Evolutionary conservation across 192 early-diverging fungal species (phyloP).

Genomic region (Umbelopsis vinacea): DNA sequence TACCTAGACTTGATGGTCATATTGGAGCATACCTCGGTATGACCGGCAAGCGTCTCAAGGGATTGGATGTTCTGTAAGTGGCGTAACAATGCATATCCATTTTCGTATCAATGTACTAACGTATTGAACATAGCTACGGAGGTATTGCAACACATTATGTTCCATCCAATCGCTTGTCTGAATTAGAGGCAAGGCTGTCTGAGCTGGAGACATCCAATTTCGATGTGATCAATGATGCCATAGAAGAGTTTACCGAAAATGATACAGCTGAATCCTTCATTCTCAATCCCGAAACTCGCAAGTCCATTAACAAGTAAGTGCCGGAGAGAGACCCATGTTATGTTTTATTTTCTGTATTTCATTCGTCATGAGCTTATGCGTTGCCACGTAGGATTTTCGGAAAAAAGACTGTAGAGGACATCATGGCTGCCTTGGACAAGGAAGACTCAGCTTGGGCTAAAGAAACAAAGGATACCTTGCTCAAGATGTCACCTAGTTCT

Average conservation of each 20-base stretch:
- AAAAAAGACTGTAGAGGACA: conserved; percentile 80
- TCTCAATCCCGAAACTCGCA: conserved; percentile 51
- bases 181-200: conserved; percentile 79
- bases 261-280: conserved; percentile 42
- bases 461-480: conserved; percentile 66
- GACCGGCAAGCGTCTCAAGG: conserved; percentile 80
- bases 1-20: conserved; percentile 94
- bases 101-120: not conserved
- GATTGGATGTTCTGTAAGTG: conserved; percentile 81
- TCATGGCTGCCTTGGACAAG: conserved; percentile 78
- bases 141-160: conserved; percentile 98
- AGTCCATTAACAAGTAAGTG: conserved; percentile 70
- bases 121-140: conserved; percentile 57
- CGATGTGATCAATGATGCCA: conserved; percentile 79
- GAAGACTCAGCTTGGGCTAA: conserved; percentile 73
- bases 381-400: conserved; percentile 72
- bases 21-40: conserved; percentile 91
- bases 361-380: not conserved
- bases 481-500: conserved; percentile 80
- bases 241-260: conserved; percentile 89
- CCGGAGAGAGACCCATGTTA: not conserved
- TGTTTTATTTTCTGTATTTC: no score
- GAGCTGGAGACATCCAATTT: conserved; percentile 79
- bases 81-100: not conserved
- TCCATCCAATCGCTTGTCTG: conserved; percentile 79